phyloP scores from a whole-genome alignment of 2,329 filamentous ascomycete genomes.

The Alternaria hordeiaustralica region DNA sequence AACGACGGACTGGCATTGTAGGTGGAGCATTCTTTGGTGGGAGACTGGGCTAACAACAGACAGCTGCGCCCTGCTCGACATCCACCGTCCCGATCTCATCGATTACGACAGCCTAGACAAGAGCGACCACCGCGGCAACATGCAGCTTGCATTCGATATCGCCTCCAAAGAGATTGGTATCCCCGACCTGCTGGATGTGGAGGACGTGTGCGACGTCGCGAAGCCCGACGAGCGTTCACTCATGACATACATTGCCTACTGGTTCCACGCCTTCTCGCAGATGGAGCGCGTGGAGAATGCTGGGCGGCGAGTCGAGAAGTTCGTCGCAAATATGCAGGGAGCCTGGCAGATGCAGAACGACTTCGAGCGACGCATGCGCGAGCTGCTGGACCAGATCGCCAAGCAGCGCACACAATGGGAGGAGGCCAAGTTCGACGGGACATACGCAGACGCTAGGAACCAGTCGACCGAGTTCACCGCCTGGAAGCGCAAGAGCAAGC shows the following conservation, averaged over 20 bases:
- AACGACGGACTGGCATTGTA: conserved; percentile 93
- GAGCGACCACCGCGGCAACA: conserved; percentile 91
- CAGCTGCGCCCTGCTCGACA: conserved; percentile 88
- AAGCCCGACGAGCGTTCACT: conserved; percentile 95
- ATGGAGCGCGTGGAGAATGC: conserved; percentile 99
- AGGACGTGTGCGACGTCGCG: conserved; percentile 95
- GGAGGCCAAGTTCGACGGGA: conserved; percentile 82
- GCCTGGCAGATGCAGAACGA: conserved; percentile 99
- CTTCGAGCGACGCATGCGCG: conserved; percentile 89
- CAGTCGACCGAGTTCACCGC: conserved; percentile 80
- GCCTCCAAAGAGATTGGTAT: conserved; percentile 97
- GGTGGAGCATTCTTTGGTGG: conserved; percentile 15
- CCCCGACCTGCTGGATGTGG: conserved; percentile 91
- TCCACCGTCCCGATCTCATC: conserved; percentile 95
- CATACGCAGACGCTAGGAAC: conserved; percentile 88
- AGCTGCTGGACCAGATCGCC: conserved; percentile 75
- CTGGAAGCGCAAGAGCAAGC: conserved; percentile 92
- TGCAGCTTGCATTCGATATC: conserved; percentile 97
- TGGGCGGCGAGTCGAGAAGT: conserved; percentile 94
- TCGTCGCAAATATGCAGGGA: conserved; percentile 97
- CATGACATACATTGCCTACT: conserved; percentile 99
- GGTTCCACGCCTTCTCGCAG: conserved; percentile 99
- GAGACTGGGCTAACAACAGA: conserved; percentile 12
- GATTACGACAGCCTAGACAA: conserved; percentile 97
- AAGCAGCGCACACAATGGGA: conserved; percentile 79